phyloP scores from a whole-genome alignment of 306 rosid genomes.

The Prunus mongolica region DNA sequence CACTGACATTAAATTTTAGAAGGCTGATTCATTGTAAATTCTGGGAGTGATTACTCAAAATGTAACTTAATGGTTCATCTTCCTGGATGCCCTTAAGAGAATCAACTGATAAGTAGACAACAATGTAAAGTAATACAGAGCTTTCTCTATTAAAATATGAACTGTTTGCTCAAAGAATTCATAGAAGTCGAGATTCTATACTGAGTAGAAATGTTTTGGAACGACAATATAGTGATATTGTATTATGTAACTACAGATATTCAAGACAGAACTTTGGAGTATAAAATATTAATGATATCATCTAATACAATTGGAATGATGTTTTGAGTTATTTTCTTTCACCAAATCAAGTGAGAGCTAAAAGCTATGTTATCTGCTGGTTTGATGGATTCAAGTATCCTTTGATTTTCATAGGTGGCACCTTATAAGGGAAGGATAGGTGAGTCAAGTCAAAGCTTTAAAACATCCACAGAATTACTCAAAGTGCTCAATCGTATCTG shows the following conservation, averaged over 20 bases:
- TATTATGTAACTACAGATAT: neutral
- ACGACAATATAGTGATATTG: neutral
- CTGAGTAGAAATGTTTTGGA: neutral
- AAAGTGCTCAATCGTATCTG: conserved; percentile 61
- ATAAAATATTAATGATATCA: neutral
- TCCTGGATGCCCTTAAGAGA: neutral
- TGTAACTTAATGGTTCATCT: neutral
- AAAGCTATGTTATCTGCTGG: neutral
- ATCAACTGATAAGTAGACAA: neutral
- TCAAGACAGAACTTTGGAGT: neutral
- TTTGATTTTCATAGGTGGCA: conserved; percentile 40
- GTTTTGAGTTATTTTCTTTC: neutral
- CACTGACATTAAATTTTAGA: neutral
- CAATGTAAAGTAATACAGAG: neutral
- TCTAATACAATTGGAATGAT: neutral
- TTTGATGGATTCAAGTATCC: conserved; percentile 6
- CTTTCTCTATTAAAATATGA: neutral
- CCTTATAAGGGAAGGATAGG: conserved; percentile 40
- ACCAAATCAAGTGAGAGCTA: conserved; percentile 3
- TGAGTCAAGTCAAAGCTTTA: conserved; percentile 31
- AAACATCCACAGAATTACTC: conserved; percentile 53
- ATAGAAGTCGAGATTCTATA: neutral
- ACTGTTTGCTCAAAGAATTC: neutral
- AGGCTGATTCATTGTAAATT: neutral
- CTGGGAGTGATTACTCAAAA: neutral